Conservation (phyloP, 2,329 filamentous ascomycete species). For the Talaromyces sp. region DNA sequence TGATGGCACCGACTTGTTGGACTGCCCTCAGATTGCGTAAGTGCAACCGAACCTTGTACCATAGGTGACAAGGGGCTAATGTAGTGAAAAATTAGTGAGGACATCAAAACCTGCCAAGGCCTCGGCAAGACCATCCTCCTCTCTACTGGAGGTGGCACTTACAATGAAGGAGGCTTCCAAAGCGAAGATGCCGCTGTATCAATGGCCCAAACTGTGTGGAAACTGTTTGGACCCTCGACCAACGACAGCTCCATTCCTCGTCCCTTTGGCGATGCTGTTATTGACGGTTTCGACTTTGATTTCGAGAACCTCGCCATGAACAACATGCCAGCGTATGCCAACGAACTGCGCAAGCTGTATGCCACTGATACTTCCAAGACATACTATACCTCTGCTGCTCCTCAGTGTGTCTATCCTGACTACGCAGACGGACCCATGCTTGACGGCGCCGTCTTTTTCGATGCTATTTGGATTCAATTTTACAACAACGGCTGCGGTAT, state of each 20-base stretch:
- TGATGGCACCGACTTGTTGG: conserved; percentile 49
- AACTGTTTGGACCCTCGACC: conserved; percentile 58
- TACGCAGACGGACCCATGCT: conserved; percentile 52
- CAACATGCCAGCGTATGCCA: conserved; percentile 58
- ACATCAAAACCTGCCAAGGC: conserved; percentile 55
- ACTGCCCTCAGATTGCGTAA: conserved; percentile 61
- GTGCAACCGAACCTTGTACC: conserved; percentile 13
- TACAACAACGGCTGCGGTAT: conserved; percentile 65
- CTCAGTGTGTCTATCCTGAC: conserved; percentile 64
- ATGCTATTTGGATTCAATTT: conserved; percentile 60
- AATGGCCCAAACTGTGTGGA: conserved; percentile 61
- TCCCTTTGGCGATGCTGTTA: conserved; percentile 59
- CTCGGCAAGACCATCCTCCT: conserved; percentile 65
- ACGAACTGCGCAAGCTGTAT: conserved; percentile 52
- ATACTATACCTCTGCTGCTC: conserved; percentile 59
- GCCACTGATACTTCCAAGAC: conserved; percentile 45
- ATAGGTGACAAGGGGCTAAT: conserved; percentile 12
- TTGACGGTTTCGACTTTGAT: conserved; percentile 75
- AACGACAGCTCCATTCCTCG: conserved; percentile 47
- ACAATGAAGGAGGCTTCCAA: conserved; percentile 61
- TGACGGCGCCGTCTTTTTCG: conserved; percentile 48
- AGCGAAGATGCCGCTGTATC: conserved; percentile 45
- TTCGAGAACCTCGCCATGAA: conserved; percentile 53
- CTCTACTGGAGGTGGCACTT: conserved; percentile 67
- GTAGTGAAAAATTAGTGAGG: conserved; percentile 24